Conservation (phyloP, 768 basidiomycete species). For the Suillus fuscotomentosus region DNA sequence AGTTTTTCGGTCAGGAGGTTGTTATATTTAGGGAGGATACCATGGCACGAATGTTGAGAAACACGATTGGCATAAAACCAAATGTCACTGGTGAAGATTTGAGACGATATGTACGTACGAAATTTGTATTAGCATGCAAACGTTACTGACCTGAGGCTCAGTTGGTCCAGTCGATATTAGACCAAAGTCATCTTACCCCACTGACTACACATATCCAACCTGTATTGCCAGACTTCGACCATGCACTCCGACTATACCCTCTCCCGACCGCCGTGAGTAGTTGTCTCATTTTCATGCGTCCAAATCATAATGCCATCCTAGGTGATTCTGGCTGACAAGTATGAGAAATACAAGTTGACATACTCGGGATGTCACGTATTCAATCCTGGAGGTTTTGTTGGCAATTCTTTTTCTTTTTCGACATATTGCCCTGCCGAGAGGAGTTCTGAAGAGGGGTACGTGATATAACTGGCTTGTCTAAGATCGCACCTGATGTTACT, state of each 20-base stretch:
- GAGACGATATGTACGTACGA: conserved; percentile 76
- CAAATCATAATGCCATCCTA: conserved; percentile 30
- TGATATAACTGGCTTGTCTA: conserved; percentile 2
- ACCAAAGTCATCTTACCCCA: conserved; percentile 93
- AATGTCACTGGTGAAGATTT: conserved; percentile 75
- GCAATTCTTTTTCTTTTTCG: conserved; percentile 81
- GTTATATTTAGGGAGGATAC: conserved; percentile 91
- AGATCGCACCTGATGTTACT: background rate
- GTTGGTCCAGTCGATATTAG: conserved; percentile 95
- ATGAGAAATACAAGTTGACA: conserved; percentile 93
- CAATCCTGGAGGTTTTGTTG: conserved; percentile 93
- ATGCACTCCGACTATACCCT: conserved; percentile 89
- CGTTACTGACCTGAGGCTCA: conserved; percentile 28
- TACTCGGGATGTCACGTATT: conserved; percentile 99
- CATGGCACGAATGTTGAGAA: conserved; percentile 92
- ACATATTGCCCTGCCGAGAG: conserved; percentile 85
- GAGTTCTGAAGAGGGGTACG: conserved; percentile 84
- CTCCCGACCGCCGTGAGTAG: conserved; percentile 84
- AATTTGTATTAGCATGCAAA: conserved; percentile 3
- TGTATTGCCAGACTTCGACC: conserved; percentile 86
- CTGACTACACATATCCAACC: conserved; percentile 84
- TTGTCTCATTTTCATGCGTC: background rate
- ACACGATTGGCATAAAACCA: conserved; percentile 86
- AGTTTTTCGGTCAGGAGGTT: conserved; percentile 94
- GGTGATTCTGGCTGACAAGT: conserved; percentile 94